Conservation (phyloP, 2,329 filamentous ascomycete species). For the Sarocladiaceae sp. region DNA sequence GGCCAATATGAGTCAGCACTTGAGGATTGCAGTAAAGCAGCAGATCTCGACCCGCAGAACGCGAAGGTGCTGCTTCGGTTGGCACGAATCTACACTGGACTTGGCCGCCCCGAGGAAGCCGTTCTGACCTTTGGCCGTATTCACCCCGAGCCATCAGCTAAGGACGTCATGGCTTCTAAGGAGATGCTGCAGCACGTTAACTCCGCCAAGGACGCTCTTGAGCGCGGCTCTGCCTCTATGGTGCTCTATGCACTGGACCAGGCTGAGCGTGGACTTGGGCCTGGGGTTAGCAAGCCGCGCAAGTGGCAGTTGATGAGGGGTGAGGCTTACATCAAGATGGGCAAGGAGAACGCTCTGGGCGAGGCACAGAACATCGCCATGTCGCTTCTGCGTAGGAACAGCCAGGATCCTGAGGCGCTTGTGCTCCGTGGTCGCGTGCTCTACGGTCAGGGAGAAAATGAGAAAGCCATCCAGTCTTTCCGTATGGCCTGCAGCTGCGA, state of each 20-base stretch:
- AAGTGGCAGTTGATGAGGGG: slow-evolving; percentile 94
- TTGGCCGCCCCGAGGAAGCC: slow-evolving; percentile 85
- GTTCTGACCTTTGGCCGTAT: slow-evolving; percentile 78
- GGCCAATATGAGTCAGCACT: slow-evolving; percentile 74
- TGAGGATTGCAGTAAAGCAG: slow-evolving; percentile 79
- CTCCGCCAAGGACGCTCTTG: slow-evolving; percentile 73
- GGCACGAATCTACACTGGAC: slow-evolving; percentile 81
- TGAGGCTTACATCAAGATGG: slow-evolving; percentile 90
- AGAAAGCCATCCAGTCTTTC: slow-evolving; percentile 91
- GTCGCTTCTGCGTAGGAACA: slow-evolving; percentile 78
- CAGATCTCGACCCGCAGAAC: slow-evolving; percentile 80
- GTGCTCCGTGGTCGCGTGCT: slow-evolving; percentile 83
- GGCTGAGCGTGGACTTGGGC: slow-evolving; percentile 75
- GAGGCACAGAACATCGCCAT: slow-evolving; percentile 94
- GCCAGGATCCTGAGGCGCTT: slow-evolving; percentile 87
- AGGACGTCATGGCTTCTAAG: slow-evolving; percentile 78
- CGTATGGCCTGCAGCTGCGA: slow-evolving; percentile 85
- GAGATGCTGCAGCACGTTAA: slow-evolving; percentile 80
- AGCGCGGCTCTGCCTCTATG: slow-evolving; percentile 79
- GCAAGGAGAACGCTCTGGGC: slow-evolving; percentile 79
- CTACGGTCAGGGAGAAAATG: slow-evolving; percentile 90
- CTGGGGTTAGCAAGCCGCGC: slow-evolving; percentile 72
- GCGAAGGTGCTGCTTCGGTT: slow-evolving; percentile 83
- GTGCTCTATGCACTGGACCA: slow-evolving; percentile 86
- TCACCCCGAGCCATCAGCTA: slow-evolving; percentile 72